Percentiles rank a stretch among this genome's conserved stretches.
phyloP scores from a whole-genome alignment of 1,284 basidiomycete species.

The Hortiboletus rubellus region DNA sequence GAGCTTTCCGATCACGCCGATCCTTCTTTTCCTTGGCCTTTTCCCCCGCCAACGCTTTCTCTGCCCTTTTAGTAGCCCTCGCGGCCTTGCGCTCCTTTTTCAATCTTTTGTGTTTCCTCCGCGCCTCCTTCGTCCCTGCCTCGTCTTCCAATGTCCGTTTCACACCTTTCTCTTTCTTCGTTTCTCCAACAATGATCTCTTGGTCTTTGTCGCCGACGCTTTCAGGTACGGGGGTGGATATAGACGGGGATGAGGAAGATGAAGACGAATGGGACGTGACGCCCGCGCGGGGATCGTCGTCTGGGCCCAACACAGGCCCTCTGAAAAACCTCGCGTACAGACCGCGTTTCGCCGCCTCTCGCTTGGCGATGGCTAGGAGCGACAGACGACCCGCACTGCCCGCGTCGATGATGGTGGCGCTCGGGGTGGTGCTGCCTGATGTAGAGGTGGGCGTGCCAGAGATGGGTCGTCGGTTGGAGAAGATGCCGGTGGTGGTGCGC shows the following conservation, averaged over 20 bases:
- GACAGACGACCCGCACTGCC: slow-evolving; percentile 39
- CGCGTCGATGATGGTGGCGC: slow-evolving; percentile 19
- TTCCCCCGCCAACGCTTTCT: slow-evolving; percentile 11
- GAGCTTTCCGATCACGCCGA: slow-evolving; percentile 3
- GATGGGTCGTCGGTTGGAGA: slow-evolving; percentile 68
- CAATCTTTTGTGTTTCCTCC: slow-evolving; percentile 25
- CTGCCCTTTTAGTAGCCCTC: slow-evolving; percentile 19
- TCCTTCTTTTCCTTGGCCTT: slow-evolving; percentile 1
- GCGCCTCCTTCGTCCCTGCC: slow-evolving; percentile 23
- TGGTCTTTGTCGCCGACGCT: neutral
- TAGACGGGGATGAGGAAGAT: neutral
- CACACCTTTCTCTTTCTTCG: neutral
- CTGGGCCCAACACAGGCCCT: slow-evolving; percentile 62
- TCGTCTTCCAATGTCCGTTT: slow-evolving; percentile 14
- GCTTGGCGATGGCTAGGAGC: slow-evolving; percentile 67
- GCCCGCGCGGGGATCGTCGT: slow-evolving; percentile 20
- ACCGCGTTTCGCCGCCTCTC: slow-evolving; percentile 70
- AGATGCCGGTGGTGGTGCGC: slow-evolving; percentile 73
- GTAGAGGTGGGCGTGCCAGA: slow-evolving; percentile 53
- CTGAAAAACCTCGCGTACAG: slow-evolving; percentile 83
- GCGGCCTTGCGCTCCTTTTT: slow-evolving; percentile 26
- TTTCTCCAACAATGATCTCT: neutral
- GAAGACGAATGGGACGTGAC: neutral
- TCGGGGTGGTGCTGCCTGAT: slow-evolving; percentile 51
- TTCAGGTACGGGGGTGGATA: neutral